Evolutionary conservation across 441 rosid genomes (phyloP).

Genomic region (Biscutella laevigata): DNA sequence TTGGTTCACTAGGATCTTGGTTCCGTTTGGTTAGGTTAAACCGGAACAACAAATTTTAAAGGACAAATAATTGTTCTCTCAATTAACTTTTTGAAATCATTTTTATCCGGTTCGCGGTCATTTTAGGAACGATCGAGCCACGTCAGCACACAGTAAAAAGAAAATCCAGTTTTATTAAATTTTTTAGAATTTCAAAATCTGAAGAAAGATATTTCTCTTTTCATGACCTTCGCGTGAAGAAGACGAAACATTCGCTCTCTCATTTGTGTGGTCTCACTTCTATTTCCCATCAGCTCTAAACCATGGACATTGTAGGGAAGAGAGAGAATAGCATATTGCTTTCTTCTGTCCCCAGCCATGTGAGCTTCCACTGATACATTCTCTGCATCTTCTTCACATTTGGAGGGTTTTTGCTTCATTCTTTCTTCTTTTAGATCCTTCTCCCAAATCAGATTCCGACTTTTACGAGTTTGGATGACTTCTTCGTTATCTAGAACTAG

Average conservation of each 20-base stretch:
- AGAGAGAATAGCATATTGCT: constrained; percentile 2
- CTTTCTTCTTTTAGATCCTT: not conserved
- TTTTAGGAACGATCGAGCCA: not conserved
- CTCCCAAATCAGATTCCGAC: constrained; percentile 19
- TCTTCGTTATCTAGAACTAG: constrained; percentile 65
- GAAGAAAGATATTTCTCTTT: constrained; percentile 25
- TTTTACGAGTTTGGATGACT: constrained; percentile 43
- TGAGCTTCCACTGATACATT: constrained; percentile 60
- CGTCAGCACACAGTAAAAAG: constrained; percentile 16
- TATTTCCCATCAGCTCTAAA: constrained; percentile 9
- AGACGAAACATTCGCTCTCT: constrained; percentile 44
- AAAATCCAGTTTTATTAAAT: constrained; percentile 1
- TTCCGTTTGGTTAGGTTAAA: not conserved
- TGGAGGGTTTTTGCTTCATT: constrained; percentile 11
- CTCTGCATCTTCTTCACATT: constrained; percentile 24
- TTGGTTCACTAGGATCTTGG: not conserved
- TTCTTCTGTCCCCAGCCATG: constrained; percentile 57
- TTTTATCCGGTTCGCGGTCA: constrained; percentile 18
- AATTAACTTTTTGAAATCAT: not conserved
- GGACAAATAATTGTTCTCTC: not conserved
- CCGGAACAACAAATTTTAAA: not conserved
- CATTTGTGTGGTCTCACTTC: constrained; percentile 19
- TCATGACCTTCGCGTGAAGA: constrained; percentile 53
- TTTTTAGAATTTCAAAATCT: constrained; percentile 13
- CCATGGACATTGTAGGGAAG: not conserved